phyloP scores from a whole-genome alignment of 75 land plant genomes.

The Picea sitchensis region DNA sequence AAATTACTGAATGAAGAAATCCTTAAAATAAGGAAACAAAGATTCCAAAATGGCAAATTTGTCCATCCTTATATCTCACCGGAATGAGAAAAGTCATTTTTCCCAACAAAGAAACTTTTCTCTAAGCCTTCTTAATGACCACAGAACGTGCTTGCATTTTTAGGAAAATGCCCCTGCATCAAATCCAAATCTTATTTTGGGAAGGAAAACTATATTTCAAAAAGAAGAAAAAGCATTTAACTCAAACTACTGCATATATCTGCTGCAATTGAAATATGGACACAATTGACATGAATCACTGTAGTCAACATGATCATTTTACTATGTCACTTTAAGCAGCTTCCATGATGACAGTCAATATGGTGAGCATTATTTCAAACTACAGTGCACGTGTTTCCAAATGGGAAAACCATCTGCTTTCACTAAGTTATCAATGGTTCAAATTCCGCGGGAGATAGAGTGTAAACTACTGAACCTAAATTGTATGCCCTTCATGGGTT shows the following conservation, averaged over 20 bases:
- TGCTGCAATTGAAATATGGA: not conserved
- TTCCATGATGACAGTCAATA: not conserved
- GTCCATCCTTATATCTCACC: not conserved
- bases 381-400: not conserved
- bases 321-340: not conserved
- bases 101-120: not conserved
- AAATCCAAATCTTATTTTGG: not conserved
- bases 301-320: not conserved
- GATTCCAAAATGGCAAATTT: not conserved
- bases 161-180: not conserved
- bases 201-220: not conserved
- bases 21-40: not conserved
- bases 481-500: not conserved
- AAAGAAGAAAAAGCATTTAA: not conserved
- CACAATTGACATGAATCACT: not conserved
- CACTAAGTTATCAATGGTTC: not conserved
- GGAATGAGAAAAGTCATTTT: not conserved
- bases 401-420: not conserved
- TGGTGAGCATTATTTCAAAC: not conserved
- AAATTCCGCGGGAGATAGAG: not conserved
- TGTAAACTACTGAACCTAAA: not conserved
- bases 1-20: not conserved
- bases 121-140: not conserved
- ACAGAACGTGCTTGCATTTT: slow-evolving; percentile 8
- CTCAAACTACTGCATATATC: not conserved